Evolutionary conservation across 2,329 filamentous ascomycete species (phyloP).

Genomic region (Calonectria hongkongensis): DNA sequence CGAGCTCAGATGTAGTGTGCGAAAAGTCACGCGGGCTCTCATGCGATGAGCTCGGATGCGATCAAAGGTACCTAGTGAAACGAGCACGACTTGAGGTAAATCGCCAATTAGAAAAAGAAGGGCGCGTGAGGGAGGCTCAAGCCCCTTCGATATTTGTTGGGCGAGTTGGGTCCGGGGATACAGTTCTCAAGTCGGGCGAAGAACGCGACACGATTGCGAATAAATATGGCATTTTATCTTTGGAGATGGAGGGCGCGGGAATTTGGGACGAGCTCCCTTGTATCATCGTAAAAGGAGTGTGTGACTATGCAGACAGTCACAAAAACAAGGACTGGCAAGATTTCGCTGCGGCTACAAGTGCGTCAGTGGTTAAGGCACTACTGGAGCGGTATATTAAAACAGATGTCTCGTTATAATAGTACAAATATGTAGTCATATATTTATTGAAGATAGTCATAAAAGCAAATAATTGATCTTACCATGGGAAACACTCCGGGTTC

Average conservation of each 20-base stretch:
- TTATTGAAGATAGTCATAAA: too few species aligned
- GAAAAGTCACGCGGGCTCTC: not conserved
- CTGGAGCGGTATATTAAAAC: conserved; percentile 21
- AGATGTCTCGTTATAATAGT: not conserved
- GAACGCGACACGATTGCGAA: conserved; percentile 30
- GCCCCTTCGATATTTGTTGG: conserved; percentile 58
- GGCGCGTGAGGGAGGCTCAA: not conserved
- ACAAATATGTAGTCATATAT: too few species aligned
- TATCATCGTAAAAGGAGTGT: conserved; percentile 16
- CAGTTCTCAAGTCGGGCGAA: conserved; percentile 60
- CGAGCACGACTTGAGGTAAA: conserved; percentile 7
- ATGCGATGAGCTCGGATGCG: conserved; percentile 34
- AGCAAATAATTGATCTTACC: too few species aligned
- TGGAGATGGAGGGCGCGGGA: conserved; percentile 28
- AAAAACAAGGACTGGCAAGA: conserved; percentile 32
- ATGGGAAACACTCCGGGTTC: too few species aligned
- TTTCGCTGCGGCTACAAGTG: conserved; percentile 28
- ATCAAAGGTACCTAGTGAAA: not conserved
- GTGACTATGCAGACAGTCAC: conserved; percentile 35
- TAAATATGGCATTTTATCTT: not conserved
- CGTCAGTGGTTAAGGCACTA: not conserved
- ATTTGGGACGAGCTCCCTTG: conserved; percentile 21
- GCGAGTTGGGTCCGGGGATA: conserved; percentile 60
- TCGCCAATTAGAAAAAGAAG: not conserved
- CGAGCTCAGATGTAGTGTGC: conserved; percentile 12